Percentiles rank a stretch among this genome's conserved stretches.
phyloP scores from a whole-genome alignment of 345 rosid species.

The Adansonia digitata region DNA sequence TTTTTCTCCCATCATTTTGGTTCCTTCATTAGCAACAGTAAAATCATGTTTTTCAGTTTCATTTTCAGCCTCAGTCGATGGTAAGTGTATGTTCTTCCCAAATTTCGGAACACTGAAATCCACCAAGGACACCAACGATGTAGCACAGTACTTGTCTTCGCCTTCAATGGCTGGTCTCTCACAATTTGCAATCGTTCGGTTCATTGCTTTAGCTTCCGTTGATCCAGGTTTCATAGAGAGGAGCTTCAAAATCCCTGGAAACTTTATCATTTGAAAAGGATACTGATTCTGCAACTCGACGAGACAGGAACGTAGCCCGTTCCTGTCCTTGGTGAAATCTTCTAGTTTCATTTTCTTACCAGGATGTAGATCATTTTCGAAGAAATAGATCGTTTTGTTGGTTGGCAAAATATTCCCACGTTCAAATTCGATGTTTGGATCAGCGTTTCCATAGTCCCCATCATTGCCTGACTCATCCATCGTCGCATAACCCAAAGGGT shows the following conservation, averaged over 20 bases:
- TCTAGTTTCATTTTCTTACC: conserved; percentile 47
- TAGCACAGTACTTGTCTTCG: not conserved
- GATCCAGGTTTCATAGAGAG: not conserved
- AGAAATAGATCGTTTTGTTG: conserved; percentile 38
- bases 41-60: not conserved
- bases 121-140: not conserved
- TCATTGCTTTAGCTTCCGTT: not conserved
- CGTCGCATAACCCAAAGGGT: not conserved
- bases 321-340: conserved; percentile 30
- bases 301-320: conserved; percentile 52
- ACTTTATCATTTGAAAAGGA: not conserved
- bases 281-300: conserved; percentile 35
- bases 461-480: not conserved
- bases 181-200: not conserved
- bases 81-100: not conserved
- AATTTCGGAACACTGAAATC: not conserved
- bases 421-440: not conserved
- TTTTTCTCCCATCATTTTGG: not conserved
- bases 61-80: not conserved
- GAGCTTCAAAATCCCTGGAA: not conserved
- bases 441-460: not conserved
- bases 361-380: conserved; percentile 57
- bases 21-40: not conserved
- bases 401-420: not conserved
- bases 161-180: not conserved